These are phyloP conservation scores for Alternaria sp. DNA, from an alignment of 2,329 filamentous ascomycete genomes.

Conservation along the genomic window DNA sequence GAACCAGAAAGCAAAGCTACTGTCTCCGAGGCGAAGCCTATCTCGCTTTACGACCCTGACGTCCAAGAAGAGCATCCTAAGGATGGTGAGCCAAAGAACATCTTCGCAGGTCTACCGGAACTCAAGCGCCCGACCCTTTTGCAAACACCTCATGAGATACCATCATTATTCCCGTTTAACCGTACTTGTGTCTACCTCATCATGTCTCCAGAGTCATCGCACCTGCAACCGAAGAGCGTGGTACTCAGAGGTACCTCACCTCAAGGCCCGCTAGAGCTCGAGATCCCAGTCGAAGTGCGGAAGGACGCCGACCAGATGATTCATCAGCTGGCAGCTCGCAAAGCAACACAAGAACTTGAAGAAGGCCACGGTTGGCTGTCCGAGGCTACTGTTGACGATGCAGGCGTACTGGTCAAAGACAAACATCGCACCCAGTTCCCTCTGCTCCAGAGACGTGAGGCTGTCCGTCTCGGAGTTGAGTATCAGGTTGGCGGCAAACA, in stretches of 20 bases:
- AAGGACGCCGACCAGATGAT: slow-evolving; percentile 14
- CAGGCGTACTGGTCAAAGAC: neutral
- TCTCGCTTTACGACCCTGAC: slow-evolving; percentile 2
- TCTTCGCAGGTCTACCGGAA: slow-evolving; percentile 1
- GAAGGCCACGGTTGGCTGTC: slow-evolving; percentile 14
- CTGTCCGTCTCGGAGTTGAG: slow-evolving; percentile 8
- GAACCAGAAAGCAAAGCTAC: too few relatives aligned
- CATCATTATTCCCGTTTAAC: slow-evolving; percentile 6
- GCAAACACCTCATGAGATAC: slow-evolving; percentile 8
- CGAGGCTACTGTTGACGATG: neutral
- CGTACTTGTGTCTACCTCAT: slow-evolving; percentile 12
- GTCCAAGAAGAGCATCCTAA: slow-evolving; percentile 2
- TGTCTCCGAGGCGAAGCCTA: neutral
- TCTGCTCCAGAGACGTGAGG: slow-evolving; percentile 6
- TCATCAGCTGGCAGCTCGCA: slow-evolving; percentile 11
- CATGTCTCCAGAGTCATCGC: slow-evolving; percentile 7
- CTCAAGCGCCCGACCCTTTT: slow-evolving; percentile 4
- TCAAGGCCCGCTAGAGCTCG: slow-evolving; percentile 9
- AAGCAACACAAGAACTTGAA: slow-evolving; percentile 14
- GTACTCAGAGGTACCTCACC: slow-evolving; percentile 7
- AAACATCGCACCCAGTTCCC: neutral
- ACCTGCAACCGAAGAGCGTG: slow-evolving; percentile 6
- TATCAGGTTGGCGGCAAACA: slow-evolving; percentile 11
- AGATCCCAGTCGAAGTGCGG: slow-evolving; percentile 3
- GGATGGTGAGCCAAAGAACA: neutral